phyloP scores from a whole-genome alignment of 2,329 filamentous ascomycete genomes.

The Reticulascus tulasneorum region DNA sequence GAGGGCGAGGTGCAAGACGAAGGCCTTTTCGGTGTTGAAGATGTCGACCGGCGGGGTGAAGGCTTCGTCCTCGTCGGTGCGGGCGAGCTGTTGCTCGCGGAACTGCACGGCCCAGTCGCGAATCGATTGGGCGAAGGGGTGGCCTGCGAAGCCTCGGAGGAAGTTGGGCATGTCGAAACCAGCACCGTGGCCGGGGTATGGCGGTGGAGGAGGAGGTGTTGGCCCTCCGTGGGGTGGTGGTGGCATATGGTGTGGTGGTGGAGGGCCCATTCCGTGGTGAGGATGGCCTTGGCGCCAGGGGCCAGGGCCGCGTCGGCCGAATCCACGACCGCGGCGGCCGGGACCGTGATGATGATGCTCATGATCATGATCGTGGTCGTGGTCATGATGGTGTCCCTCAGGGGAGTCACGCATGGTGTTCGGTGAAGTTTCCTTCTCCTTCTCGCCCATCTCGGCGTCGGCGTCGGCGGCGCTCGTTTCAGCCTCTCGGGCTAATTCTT shows the following conservation, averaged over 20 bases:
- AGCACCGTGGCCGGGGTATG: constrained; percentile 14
- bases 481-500: constrained; percentile 7
- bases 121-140: constrained; percentile 39
- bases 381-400: constrained; percentile 27
- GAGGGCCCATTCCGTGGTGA: constrained; percentile 14
- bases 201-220: constrained; percentile 15
- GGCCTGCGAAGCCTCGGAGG: constrained; percentile 34
- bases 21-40: constrained; percentile 64
- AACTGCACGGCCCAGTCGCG: constrained; percentile 29
- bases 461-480: constrained; percentile 20
- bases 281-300: constrained; percentile 2
- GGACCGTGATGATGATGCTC: constrained; percentile 11
- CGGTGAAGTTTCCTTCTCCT: constrained; percentile 30
- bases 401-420: constrained; percentile 28
- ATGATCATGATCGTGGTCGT: constrained; percentile 20
- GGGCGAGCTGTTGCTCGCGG: constrained; percentile 14
- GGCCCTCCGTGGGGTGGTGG: constrained; percentile 17
- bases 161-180: constrained; percentile 34
- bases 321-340: not conserved
- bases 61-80: constrained; percentile 26
- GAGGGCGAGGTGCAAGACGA: constrained; percentile 70
- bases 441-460: constrained; percentile 20
- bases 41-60: constrained; percentile 69
- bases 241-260: constrained; percentile 15
- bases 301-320: too few relatives aligned